Base-by-base conservation (phyloP, 352 stramenopile species). In the Thraustochytrium sp. region DNA sequence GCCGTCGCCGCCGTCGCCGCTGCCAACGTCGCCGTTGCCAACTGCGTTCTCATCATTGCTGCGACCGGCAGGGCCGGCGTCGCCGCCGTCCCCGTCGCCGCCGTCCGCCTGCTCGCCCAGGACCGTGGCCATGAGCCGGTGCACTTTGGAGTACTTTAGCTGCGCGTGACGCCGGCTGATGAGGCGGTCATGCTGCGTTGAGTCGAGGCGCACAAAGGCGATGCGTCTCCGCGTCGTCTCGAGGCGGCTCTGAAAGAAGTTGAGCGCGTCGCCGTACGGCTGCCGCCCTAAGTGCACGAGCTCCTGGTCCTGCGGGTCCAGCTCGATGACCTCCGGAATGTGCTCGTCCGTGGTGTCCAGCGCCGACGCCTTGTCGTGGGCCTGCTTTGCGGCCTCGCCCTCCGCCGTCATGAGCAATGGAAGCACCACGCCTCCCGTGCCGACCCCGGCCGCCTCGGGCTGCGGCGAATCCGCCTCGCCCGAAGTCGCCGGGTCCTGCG, bases 161-260 rank as follows among this genome's bases (percentile, higher is more conserved):
- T 82, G 74, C 11, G 74, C 74, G 36, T 82, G 74, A 3, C 74
- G 49, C 2, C 74, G 48, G 55, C 74, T 82, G 29, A 82, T 82
- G 26, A 68, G 74, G 16, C 74, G 48, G 37, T 82, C 74, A 9
- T 56, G n/a, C 16, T 54, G 38, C 18, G 29, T 53, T 2, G 51
- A 55, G 46, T 82, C 74, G 8, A 82, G 74, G 18, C 74, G 74
- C 42, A 82, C 46, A 55, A 82, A 82, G 2, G 51, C 74, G 29
- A 82, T 73, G 21, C 56, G 37, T 16, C 51, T 51, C 23, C 59
- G 59, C 9, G 59, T 72, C 53, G 38, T 51, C 53, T 48, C 31
- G 23, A 55, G 18, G 46, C 72, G 72, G 40, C 49, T 51, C n/a
- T 73, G 37, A 34, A 82, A 82, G 23, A 82, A 48, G 16, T 1